phyloP scores from a whole-genome alignment of 768 basidiomycete genomes.

The Tylopilus cervinicoccineus region DNA sequence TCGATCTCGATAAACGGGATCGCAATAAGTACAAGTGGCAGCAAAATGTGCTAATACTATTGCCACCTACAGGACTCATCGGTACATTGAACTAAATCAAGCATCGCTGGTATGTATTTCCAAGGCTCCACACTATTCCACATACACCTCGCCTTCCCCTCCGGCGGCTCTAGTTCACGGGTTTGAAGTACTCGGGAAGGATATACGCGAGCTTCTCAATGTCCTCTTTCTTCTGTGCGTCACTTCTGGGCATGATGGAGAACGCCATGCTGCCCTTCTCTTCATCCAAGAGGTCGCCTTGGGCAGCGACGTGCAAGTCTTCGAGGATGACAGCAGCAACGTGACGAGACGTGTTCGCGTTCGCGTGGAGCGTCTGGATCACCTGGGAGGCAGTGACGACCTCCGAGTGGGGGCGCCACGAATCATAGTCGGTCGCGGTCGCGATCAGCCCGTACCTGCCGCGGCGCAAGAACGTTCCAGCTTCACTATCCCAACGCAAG shows the following conservation, averaged over 20 bases:
- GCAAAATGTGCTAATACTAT: no score
- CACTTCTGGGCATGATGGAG: conserved; percentile 74
- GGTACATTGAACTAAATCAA: no score
- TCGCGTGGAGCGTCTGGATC: conserved; percentile 79
- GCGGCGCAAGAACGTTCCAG: not conserved
- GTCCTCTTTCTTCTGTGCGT: conserved; percentile 53
- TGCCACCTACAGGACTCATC: no score
- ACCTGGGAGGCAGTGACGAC: conserved; percentile 91
- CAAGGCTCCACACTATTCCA: no score
- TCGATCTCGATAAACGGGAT: no score
- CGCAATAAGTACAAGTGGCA: no score
- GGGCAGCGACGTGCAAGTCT: conserved; percentile 59
- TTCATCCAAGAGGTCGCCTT: conserved; percentile 56
- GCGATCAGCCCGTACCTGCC: conserved; percentile 87
- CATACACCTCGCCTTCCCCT: no score
- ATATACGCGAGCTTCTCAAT: conserved; percentile 68
- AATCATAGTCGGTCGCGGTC: conserved; percentile 92
- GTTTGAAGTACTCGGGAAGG: conserved; percentile 69
- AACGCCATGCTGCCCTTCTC: conserved; percentile 82
- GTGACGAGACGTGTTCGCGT: conserved; percentile 81
- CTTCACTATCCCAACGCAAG: not conserved
- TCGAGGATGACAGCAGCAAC: conserved; percentile 69
- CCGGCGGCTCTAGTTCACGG: conserved; percentile 6
- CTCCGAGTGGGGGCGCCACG: conserved; percentile 79
- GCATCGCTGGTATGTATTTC: no score